These are phyloP conservation scores for Wallacemonas rigidus DNA, from an alignment of 208 protist species.

Conservation along the genomic window DNA sequence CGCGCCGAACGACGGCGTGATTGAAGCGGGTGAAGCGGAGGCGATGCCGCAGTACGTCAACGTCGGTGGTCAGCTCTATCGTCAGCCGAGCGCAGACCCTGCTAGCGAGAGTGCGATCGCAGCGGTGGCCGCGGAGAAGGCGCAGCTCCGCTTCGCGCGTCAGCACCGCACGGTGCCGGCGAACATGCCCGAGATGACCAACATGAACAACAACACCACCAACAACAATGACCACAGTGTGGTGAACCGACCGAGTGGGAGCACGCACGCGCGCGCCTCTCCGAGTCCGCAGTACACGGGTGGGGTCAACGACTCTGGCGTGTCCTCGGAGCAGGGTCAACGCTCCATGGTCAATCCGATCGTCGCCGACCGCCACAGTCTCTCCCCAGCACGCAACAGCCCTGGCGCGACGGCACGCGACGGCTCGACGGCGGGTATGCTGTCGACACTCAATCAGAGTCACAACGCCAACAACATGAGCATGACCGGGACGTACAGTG, in stretches of 20 bases:
- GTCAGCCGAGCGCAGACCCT: constrained; percentile 38
- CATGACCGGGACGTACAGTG: constrained; percentile 27
- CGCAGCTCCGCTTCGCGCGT: constrained; percentile 71
- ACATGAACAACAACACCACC: constrained; percentile 7
- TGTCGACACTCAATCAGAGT: constrained; percentile 2
- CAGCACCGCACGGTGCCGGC: constrained; percentile 64
- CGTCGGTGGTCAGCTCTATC: constrained; percentile 76
- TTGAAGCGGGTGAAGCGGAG: constrained; percentile 21
- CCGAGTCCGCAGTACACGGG: constrained; percentile 2
- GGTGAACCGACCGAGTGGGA: constrained; percentile 1
- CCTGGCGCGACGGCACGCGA: not conserved
- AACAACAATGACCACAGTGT: not conserved
- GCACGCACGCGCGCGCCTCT: not conserved
- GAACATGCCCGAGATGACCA: constrained; percentile 18
- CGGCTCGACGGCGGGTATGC: constrained; percentile 3
- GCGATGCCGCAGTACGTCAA: constrained; percentile 69
- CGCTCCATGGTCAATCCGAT: constrained; percentile 43
- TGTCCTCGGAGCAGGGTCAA: constrained; percentile 16
- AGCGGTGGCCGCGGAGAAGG: constrained; percentile 39
- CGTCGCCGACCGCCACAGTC: constrained; percentile 35
- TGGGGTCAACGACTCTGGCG: constrained; percentile 10
- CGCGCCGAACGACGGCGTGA: constrained; percentile 1
- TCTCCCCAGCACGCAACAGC: constrained; percentile 21
- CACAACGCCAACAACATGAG: constrained; percentile 29
- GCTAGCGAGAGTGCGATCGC: constrained; percentile 24